phyloP scores from a whole-genome alignment of 306 rosid genomes.

The Acacia melanoxylon region DNA sequence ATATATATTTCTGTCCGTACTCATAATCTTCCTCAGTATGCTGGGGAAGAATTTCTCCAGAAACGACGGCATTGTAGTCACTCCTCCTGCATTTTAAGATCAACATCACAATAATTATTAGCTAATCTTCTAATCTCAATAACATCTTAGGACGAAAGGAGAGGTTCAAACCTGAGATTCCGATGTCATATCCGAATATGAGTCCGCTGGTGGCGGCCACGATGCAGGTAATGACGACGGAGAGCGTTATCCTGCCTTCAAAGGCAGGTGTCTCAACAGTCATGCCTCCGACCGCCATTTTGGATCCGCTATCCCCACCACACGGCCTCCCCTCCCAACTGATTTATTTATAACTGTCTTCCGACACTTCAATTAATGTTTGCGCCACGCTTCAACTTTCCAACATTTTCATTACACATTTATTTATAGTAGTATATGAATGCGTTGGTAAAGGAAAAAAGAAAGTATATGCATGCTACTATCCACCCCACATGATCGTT shows the following conservation, averaged over 20 bases:
- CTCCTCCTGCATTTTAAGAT: slow-evolving; percentile 49
- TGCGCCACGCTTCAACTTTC: background rate
- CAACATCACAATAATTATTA: background rate
- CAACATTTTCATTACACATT: background rate
- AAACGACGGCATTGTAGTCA: slow-evolving; percentile 63
- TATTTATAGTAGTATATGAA: too few species aligned
- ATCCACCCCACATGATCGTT: background rate
- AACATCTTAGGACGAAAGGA: background rate
- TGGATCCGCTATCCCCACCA: background rate
- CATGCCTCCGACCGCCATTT: slow-evolving; percentile 48
- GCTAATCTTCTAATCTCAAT: background rate
- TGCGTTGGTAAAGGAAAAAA: too few species aligned
- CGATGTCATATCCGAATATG: slow-evolving; percentile 64
- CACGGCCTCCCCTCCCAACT: background rate
- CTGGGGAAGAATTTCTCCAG: slow-evolving; percentile 57
- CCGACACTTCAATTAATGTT: background rate
- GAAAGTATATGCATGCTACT: background rate
- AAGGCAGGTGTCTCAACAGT: slow-evolving; percentile 24
- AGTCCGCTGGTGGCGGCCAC: slow-evolving; percentile 69
- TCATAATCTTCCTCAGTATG: slow-evolving; percentile 37
- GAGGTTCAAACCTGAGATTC: slow-evolving; percentile 49
- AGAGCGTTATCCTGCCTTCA: slow-evolving; percentile 45
- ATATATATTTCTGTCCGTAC: slow-evolving; percentile 37
- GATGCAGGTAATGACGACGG: slow-evolving; percentile 53
- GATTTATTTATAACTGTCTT: background rate